Conservation (phyloP, 169 alveolate genomes). For the Theileria annulata region DNA sequence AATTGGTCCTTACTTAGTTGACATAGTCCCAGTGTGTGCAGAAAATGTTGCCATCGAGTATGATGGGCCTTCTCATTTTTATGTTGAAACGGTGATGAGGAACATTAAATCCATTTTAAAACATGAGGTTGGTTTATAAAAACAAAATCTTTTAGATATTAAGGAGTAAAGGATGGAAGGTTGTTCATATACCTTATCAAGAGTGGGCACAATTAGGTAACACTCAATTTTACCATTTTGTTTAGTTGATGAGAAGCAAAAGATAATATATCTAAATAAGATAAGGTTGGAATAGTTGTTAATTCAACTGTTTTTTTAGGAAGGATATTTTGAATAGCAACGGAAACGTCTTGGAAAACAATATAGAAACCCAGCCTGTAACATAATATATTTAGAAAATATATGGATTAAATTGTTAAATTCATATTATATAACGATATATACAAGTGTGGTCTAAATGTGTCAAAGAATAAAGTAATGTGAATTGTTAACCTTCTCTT, state of each 20-base stretch:
- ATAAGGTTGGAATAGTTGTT: constrained; percentile 29
- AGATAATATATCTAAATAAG: constrained; percentile 45
- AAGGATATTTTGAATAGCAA: not conserved
- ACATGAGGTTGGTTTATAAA: constrained; percentile 46
- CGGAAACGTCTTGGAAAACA: no score
- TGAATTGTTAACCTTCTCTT: no score
- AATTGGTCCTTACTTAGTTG: constrained; percentile 63
- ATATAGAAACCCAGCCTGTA: no score
- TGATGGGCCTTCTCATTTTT: constrained; percentile 69
- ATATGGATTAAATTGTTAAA: no score
- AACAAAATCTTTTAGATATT: constrained; percentile 27
- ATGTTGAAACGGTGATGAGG: constrained; percentile 64
- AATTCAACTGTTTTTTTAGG: not conserved
- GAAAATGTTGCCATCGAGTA: constrained; percentile 55
- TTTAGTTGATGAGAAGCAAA: constrained; percentile 56
- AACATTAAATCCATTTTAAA: constrained; percentile 60
- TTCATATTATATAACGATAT: no score
- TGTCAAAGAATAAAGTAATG: no score
- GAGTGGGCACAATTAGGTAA: constrained; percentile 69
- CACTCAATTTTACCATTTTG: not conserved
- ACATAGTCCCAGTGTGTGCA: constrained; percentile 46
- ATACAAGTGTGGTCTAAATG: no score
- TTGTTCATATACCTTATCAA: constrained; percentile 59
- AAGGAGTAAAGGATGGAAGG: constrained; percentile 54
- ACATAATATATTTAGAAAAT: no score